Evolutionary conservation across 345 rosid species (phyloP).

Genomic region (Eucalyptus albens): DNA sequence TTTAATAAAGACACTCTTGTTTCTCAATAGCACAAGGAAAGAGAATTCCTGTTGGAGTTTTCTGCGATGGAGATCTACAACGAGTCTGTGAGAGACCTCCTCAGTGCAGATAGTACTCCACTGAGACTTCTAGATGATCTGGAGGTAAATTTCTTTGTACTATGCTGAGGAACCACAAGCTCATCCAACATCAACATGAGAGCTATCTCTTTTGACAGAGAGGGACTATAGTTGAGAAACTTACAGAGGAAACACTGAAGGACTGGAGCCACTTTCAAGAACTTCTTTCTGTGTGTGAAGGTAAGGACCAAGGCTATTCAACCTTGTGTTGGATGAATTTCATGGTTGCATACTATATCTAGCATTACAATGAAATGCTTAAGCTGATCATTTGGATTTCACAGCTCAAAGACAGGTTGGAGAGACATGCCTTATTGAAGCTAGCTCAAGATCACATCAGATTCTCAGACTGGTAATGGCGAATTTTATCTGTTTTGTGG

Average conservation of each 20-base stretch:
- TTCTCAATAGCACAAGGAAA: constrained; percentile 59
- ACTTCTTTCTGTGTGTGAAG: constrained; percentile 71
- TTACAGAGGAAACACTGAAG: constrained; percentile 57
- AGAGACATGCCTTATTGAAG: constrained; percentile 85
- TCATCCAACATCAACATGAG: neutral
- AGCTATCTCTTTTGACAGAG: constrained; percentile 32
- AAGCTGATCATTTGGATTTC: neutral
- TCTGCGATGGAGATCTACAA: constrained; percentile 96
- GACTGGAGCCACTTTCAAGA: constrained; percentile 72
- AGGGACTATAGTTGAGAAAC: constrained; percentile 85
- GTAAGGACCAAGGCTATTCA: constrained; percentile 5
- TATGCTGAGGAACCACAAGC: neutral
- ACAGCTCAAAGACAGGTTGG: constrained; percentile 95
- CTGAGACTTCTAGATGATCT: constrained; percentile 91
- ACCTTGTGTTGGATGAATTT: neutral
- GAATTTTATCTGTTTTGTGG: neutral
- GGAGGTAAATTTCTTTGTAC: constrained; percentile 48
- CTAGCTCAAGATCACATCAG: constrained; percentile 98
- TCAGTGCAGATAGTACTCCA: constrained; percentile 55
- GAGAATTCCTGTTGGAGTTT: constrained; percentile 67
- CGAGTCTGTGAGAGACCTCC: constrained; percentile 87
- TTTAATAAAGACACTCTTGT: neutral
- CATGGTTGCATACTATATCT: neutral
- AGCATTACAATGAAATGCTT: neutral
- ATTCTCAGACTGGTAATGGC: constrained; percentile 70